phyloP scores from a whole-genome alignment of 176 grass and related monocot species.

The Dendrocalamus sinicus region DNA sequence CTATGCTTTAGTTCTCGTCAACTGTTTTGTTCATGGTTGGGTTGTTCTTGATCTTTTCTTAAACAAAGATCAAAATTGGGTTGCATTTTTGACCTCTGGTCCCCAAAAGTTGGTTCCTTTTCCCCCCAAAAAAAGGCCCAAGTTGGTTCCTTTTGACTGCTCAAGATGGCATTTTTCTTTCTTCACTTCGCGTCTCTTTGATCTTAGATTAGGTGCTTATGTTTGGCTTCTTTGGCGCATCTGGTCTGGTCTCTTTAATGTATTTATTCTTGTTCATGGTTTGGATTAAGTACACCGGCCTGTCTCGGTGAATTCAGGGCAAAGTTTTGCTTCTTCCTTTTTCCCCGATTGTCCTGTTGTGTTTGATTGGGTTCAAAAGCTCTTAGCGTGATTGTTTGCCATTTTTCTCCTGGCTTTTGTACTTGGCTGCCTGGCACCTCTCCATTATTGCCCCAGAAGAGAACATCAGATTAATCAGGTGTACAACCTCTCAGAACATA shows the following conservation, averaged over 20 bases:
- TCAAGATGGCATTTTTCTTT: neutral
- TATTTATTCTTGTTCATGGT: no score
- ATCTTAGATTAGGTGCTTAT: neutral
- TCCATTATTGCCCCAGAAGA: neutral
- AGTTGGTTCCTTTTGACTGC: neutral
- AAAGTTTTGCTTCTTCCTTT: neutral
- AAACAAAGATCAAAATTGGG: conserved; percentile 11
- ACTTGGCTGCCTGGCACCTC: neutral
- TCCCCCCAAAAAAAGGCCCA: neutral
- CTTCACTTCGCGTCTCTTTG: neutral
- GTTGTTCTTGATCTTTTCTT: conserved; percentile 13
- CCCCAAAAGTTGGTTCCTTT: neutral
- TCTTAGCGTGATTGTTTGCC: neutral
- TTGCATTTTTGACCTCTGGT: neutral
- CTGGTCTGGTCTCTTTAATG: neutral
- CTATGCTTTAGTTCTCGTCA: neutral
- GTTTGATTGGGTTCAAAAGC: neutral
- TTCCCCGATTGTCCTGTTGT: neutral
- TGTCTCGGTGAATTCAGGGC: neutral
- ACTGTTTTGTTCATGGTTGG: neutral
- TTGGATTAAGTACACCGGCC: neutral
- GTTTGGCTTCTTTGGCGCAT: conserved; percentile 12
- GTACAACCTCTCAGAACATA: neutral
- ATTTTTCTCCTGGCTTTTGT: neutral
- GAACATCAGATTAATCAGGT: neutral